A percentile compares a stretch with the other conserved stretches of the same genome.
These are phyloP conservation scores for Baorangia bicolor DNA, from an alignment of 768 basidiomycete genomes.

Conservation along the genomic window DNA sequence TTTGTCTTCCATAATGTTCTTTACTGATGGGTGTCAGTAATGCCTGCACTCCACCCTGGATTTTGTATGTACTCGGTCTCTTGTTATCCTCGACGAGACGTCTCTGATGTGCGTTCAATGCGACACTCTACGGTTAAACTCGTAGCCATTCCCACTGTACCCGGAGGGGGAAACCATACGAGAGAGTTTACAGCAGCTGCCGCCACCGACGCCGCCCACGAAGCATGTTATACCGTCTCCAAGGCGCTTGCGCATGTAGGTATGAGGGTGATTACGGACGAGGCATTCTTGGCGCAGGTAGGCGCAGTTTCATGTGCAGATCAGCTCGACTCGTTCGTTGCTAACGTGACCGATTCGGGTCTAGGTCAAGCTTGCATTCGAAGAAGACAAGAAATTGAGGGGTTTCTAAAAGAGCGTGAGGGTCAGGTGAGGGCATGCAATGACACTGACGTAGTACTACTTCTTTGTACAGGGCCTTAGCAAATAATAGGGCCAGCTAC, in stretches of 20 bases:
- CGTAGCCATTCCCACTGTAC: conserved; percentile 71
- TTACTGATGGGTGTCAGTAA: conserved; percentile 31
- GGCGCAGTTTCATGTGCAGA: background rate
- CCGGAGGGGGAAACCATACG: conserved; percentile 79
- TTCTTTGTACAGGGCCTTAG: background rate
- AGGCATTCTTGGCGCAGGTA: conserved; percentile 58
- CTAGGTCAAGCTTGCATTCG: conserved; percentile 50
- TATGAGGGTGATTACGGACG: conserved; percentile 67
- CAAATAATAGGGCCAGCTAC: background rate
- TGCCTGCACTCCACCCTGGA: conserved; percentile 74
- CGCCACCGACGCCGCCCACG: conserved; percentile 57
- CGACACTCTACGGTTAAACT: background rate
- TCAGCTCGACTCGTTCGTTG: background rate
- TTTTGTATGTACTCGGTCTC: conserved; percentile 38
- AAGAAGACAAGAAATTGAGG: conserved; percentile 39
- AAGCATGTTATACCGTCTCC: conserved; percentile 63
- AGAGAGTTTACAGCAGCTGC: conserved; percentile 64
- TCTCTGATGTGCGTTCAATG: background rate
- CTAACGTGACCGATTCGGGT: background rate
- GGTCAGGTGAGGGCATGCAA: background rate
- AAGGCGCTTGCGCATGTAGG: conserved; percentile 73
- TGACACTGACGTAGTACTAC: background rate
- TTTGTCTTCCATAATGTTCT: background rate
- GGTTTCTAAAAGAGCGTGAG: background rate
- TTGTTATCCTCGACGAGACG: background rate